Evolutionary conservation across 2,329 filamentous ascomycete genomes (phyloP), one percentile per base, ranked within the genome.

Genomic region (Ceratocystis papillata): DNA sequence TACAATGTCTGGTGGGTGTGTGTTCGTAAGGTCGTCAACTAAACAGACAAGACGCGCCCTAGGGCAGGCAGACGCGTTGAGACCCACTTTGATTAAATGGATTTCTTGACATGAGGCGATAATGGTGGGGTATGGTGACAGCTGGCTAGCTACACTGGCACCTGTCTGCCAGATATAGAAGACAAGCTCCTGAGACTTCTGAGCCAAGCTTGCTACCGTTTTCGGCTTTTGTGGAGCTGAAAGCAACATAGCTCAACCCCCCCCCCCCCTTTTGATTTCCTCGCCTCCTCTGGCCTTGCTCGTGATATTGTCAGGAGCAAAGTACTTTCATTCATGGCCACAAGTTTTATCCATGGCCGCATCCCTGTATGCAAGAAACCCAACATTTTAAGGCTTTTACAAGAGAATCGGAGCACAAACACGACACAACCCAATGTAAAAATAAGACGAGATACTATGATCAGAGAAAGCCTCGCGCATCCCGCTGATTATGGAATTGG

Each of bases 1-100:
- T 2, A 37, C 55, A 33, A 10, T 20, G 55, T 37, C 15, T 20
- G 3, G n/a, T 10, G 30, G 25, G 17, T 15, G 50, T 55, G 20
- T 20, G 25, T 37, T 37, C 15, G 7, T 5, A 59, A 41, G 1
- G 10, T 41, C 37, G 37, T 12, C 25, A 50, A 41, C 12, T 20
- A 22, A 22, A 17, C 20, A 25, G 5, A 3, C 44, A 46, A 63
- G 30, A 48, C 61, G 61, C 61, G 61, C 28, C 17, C 5, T 28
- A 28, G 30, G 37, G 15, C 33, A 22, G 61, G 37, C 61, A 63
- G 61, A 63, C 61, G 61, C 61, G 61, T 48, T 17, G 12, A 20
- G 45, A 4, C 12, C 61, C 61, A 46, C 44, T 48, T 63, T 63
- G 20, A 22, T 63, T 63, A 50, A 63, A 44, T 59, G 28, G 55